Evolutionary conservation across 1,284 basidiomycete genomes (phyloP).

Genomic region (Cryptococcus wingfieldii): DNA sequence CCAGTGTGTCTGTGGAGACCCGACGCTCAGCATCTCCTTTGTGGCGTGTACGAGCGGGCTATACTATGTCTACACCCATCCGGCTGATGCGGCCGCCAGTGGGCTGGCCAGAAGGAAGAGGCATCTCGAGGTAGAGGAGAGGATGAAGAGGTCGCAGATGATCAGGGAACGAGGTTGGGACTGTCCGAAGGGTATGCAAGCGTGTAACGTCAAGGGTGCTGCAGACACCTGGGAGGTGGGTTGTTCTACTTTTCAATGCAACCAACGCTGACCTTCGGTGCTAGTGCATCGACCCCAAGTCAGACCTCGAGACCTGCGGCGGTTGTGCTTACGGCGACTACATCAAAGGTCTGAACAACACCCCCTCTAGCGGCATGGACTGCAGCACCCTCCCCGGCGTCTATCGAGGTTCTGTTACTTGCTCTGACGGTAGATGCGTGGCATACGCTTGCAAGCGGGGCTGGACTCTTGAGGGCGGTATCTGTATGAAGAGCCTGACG

Average conservation of each 20-base stretch:
- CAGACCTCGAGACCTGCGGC: conserved; percentile 11
- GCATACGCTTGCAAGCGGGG: conserved; percentile 12
- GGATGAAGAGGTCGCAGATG: background rate
- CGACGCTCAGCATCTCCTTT: background rate
- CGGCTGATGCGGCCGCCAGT: conserved; percentile 5
- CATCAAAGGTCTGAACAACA: background rate
- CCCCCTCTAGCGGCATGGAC: conserved; percentile 9
- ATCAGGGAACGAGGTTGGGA: conserved; percentile 4
- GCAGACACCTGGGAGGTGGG: conserved; percentile 13
- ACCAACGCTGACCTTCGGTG: background rate
- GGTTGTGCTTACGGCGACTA: background rate
- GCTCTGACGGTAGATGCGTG: conserved; percentile 7
- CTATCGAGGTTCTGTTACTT: conserved; percentile 10
- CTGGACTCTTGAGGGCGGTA: conserved; percentile 6
- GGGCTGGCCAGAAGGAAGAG: conserved; percentile 5
- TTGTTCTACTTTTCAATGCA: background rate
- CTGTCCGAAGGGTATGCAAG: conserved; percentile 10
- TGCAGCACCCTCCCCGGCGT: conserved; percentile 12
- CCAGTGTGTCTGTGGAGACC: conserved; percentile 11
- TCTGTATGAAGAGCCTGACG: conserved; percentile 2
- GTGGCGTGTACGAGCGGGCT: conserved; percentile 4
- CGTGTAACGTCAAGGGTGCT: conserved; percentile 9
- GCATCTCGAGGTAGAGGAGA: background rate
- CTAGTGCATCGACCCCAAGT: background rate
- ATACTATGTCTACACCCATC: conserved; percentile 8